Percentiles rank a stretch among this genome's conserved stretches.
These are phyloP conservation scores for Beta macrorhiza DNA, from an alignment of 179 eudicot genomes.

Conservation along the genomic window DNA sequence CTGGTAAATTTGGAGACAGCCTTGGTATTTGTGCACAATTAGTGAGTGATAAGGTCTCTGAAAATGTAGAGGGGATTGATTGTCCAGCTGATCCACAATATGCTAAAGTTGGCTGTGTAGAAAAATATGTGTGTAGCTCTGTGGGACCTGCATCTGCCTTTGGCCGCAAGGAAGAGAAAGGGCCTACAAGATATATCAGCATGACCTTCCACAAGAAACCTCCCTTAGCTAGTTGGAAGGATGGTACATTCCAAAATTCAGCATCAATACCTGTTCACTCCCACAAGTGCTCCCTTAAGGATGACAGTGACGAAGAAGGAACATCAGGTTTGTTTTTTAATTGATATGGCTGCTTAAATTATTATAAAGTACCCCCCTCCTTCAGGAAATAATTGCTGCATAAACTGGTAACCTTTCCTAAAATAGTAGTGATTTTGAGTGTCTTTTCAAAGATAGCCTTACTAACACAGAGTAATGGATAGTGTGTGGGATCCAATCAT, in stretches of 20 bases:
- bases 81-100: constrained; percentile 25
- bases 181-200: constrained; percentile 28
- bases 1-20: constrained; percentile 25
- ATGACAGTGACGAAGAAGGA: constrained; percentile 33
- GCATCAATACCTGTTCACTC: constrained; percentile 14
- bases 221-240: constrained; percentile 37
- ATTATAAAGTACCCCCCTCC: background rate
- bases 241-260: constrained; percentile 30
- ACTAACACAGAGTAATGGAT: background rate
- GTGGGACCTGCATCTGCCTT: constrained; percentile 17
- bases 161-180: constrained; percentile 30
- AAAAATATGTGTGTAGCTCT: constrained; percentile 23
- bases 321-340: constrained; percentile 39
- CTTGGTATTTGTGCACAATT: constrained; percentile 18
- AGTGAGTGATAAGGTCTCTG: constrained; percentile 26
- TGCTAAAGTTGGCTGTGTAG: constrained; percentile 20
- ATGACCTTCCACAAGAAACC: constrained; percentile 60
- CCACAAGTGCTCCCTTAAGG: constrained; percentile 19
- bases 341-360: background rate
- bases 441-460: background rate
- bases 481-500: background rate
- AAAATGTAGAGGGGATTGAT: constrained; percentile 24
- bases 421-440: background rate
- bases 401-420: background rate
- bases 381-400: background rate